A percentile compares a stretch with the other conserved stretches of the same genome.
phyloP scores from a whole-genome alignment of 345 rosid species.

The Arabis alpina region DNA sequence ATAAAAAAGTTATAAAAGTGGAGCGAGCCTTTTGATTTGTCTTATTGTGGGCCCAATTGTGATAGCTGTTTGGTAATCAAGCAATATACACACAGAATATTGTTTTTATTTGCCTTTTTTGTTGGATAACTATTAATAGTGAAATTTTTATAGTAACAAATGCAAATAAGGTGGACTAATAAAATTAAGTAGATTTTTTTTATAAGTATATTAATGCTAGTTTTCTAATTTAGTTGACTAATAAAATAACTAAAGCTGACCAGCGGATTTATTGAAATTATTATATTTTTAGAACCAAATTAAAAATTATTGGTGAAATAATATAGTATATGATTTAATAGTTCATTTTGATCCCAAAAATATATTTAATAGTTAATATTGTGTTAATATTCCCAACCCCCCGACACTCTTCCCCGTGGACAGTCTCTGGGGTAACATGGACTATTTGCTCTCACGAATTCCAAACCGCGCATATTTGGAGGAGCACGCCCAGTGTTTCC shows the following conservation, averaged over 20 bases:
- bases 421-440: too few species aligned
- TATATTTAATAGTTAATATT: neutral
- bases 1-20: constrained; percentile 4
- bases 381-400: too few species aligned
- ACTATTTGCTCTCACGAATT: too few species aligned
- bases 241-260: neutral
- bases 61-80: constrained; percentile 12
- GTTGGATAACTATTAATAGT: neutral
- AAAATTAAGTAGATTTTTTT: constrained; percentile 5
- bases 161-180: neutral
- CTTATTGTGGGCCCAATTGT: constrained; percentile 15
- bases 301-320: neutral
- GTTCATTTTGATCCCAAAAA: too few species aligned
- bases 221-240: neutral
- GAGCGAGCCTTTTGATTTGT: constrained; percentile 22
- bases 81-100: neutral
- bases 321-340: neutral
- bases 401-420: too few species aligned
- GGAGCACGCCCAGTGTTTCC: too few species aligned
- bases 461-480: too few species aligned
- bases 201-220: neutral
- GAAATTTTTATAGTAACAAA: neutral
- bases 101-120: constrained; percentile 2
- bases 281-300: neutral
- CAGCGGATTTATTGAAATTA: neutral